These are phyloP conservation scores for Annona squamosa DNA, from an alignment of 164 flowering plant species.

Conservation along the genomic window DNA sequence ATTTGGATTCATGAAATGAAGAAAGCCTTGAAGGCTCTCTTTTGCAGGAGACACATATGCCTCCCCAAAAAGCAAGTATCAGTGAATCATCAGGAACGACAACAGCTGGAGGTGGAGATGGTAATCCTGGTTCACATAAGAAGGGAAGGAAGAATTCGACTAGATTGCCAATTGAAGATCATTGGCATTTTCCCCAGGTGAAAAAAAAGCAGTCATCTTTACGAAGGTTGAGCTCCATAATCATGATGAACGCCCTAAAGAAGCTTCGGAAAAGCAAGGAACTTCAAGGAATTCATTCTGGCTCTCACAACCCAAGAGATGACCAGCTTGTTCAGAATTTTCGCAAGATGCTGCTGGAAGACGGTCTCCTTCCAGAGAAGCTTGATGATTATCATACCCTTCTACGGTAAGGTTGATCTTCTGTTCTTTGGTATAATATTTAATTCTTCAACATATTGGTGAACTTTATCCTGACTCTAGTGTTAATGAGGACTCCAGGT, in stretches of 20 bases:
- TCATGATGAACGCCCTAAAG: slow-evolving; percentile 16
- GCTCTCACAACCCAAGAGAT: slow-evolving; percentile 39
- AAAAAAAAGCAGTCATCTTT: slow-evolving; percentile 10
- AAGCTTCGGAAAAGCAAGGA: slow-evolving; percentile 27
- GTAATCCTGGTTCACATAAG: background rate
- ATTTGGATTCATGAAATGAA: background rate
- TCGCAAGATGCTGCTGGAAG: slow-evolving; percentile 34
- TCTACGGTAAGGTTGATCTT: slow-evolving; percentile 32
- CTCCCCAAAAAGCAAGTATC: slow-evolving; percentile 2
- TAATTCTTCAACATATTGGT: background rate
- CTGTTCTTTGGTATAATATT: background rate
- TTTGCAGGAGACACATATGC: slow-evolving; percentile 6
- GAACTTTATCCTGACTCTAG: background rate
- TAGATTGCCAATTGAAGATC: slow-evolving; percentile 15
- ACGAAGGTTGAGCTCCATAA: slow-evolving; percentile 12
- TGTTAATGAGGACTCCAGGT: background rate
- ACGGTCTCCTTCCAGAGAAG: slow-evolving; percentile 29
- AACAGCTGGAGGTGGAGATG: slow-evolving; percentile 2
- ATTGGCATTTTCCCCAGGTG: slow-evolving; percentile 11
- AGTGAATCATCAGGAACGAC: slow-evolving; percentile 5
- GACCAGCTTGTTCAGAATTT: slow-evolving; percentile 41
- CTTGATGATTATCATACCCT: slow-evolving; percentile 60
- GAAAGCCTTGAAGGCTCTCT: background rate
- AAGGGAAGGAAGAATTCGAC: slow-evolving; percentile 2
- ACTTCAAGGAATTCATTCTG: slow-evolving; percentile 28